Base-by-base conservation (phyloP, 306 rosid genomes). In the Gastrolobium bilobum region DNA sequence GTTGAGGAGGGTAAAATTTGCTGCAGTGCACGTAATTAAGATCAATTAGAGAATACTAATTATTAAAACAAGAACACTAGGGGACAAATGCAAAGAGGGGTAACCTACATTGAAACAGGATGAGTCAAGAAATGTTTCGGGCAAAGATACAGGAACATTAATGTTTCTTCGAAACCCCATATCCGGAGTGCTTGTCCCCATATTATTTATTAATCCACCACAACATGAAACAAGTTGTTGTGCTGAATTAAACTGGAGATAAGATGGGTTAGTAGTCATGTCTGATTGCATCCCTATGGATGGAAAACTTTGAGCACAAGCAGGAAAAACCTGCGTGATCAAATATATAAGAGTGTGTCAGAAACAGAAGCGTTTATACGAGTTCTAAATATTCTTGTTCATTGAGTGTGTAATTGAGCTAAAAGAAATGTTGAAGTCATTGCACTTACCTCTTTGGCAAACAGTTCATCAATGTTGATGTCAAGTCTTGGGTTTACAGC, bases 401-500 rank as follows among this genome's bases (percentile, higher is more conserved):
- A 5, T n/a, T 2, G 2, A n/a, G 29, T 43, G 29, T 43, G 14
- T 26, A 58, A 62, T 10, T 4, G 20, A 10, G 26, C 31, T 35
- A 57, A 37, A 20, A 3, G 15, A 8, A 64, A 33, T 20, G 26
- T 20, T 20, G 0, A 20, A 20, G 26, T 26, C 52, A 47, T 46
- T 78, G 78, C 11, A 2, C 46, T 82, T 85, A 93, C 98, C 96
- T 92, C 99, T 93, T 92, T 93, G 43, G 86, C 64, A 74, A 95
- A 86, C 58, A 92, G 77, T 79, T 95, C 98, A 29, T 93, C 99
- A 43, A 90, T 72, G 87, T 95, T 91, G 89, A 91, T 82, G 78
- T 95, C 98, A 68, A 95, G 83, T 83, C 93, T 87, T 54, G 98
- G 96, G 62, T 95, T 95, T 26, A 91, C 96, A 73, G 99, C 85